Percentiles rank a stretch among this genome's conserved stretches.
phyloP scores from a whole-genome alignment of 2,329 filamentous ascomycete species.

The Verticillium albo-atrum region DNA sequence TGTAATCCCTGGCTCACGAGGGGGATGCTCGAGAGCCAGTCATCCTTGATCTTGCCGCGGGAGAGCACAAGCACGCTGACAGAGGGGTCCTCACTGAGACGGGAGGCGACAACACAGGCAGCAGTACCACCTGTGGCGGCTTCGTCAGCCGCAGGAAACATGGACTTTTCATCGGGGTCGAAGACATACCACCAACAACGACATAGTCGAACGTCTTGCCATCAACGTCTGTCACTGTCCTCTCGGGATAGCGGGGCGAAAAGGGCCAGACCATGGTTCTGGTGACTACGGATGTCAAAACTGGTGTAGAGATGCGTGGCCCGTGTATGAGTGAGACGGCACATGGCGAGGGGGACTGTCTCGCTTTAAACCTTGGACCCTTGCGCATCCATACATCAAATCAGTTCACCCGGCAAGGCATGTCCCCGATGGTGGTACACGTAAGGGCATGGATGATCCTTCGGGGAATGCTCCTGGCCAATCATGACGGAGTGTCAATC shows the following conservation, averaged over 20 bases:
- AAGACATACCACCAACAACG: slow-evolving; percentile 32
- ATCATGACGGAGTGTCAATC: neutral
- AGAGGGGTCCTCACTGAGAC: slow-evolving; percentile 32
- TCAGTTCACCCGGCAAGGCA: neutral
- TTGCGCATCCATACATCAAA: neutral
- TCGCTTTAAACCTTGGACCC: neutral
- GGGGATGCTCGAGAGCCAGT: slow-evolving; percentile 21
- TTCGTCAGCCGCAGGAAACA: neutral
- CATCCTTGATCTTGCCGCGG: slow-evolving; percentile 23
- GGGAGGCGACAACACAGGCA: slow-evolving; percentile 40
- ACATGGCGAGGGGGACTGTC: neutral
- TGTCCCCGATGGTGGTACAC: neutral
- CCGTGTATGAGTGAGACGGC: neutral
- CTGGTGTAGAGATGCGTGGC: neutral
- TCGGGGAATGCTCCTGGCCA: neutral
- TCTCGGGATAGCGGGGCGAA: slow-evolving; percentile 16
- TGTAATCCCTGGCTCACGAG: slow-evolving; percentile 21
- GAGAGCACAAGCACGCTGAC: slow-evolving; percentile 33
- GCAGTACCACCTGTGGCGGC: slow-evolving; percentile 34
- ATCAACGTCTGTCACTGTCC: slow-evolving; percentile 14
- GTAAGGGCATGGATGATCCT: neutral
- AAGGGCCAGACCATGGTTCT: slow-evolving; percentile 19
- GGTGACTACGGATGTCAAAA: neutral
- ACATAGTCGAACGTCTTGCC: slow-evolving; percentile 36
- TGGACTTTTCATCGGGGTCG: neutral